Conservation (phyloP, 768 basidiomycete species). For the Antrodiella citrinella region DNA sequence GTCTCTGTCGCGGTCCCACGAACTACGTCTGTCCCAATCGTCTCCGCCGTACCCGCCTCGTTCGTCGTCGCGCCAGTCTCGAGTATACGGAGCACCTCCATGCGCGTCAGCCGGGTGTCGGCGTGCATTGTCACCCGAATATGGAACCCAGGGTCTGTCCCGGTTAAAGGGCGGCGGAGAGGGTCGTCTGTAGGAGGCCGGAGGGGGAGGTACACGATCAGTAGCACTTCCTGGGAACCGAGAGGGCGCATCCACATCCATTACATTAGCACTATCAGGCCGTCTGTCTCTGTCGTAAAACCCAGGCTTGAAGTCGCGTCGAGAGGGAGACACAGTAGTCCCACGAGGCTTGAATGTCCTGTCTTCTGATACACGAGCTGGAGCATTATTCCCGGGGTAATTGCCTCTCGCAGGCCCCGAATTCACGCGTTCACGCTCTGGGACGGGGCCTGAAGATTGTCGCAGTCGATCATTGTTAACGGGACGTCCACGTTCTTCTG, state of each 20-base stretch:
- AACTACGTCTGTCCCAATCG: slow-evolving; percentile 13
- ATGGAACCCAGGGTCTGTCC: slow-evolving; percentile 4
- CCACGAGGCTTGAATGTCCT: slow-evolving; percentile 13
- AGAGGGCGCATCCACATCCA: slow-evolving; percentile 18
- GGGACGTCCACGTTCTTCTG: slow-evolving; percentile 20
- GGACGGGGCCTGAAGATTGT: slow-evolving; percentile 3
- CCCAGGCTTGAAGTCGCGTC: slow-evolving; percentile 13
- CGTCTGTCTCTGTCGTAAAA: slow-evolving; percentile 18
- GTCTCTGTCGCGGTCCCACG: neutral
- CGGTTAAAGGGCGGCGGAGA: slow-evolving; percentile 12
- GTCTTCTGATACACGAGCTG: slow-evolving; percentile 19
- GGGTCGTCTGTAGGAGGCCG: slow-evolving; percentile 14
- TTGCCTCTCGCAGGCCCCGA: slow-evolving; percentile 2
- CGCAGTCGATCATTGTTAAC: slow-evolving; percentile 12
- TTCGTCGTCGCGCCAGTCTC: slow-evolving; percentile 17
- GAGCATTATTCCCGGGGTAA: slow-evolving; percentile 8
- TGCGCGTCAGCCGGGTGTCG: slow-evolving; percentile 11
- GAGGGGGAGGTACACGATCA: slow-evolving; percentile 8
- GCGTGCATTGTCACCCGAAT: slow-evolving; percentile 2
- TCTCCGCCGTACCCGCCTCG: slow-evolving; percentile 11
- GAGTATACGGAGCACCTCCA: slow-evolving; percentile 11
- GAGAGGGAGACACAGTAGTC: slow-evolving; percentile 14
- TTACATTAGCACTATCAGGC: slow-evolving; percentile 10
- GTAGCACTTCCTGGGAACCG: neutral
- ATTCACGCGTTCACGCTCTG: neutral